Evolutionary conservation across 2,329 filamentous ascomycete genomes (phyloP), one percentile per base, ranked within the genome.

Genomic region (Lasiodiplodia citricola): DNA sequence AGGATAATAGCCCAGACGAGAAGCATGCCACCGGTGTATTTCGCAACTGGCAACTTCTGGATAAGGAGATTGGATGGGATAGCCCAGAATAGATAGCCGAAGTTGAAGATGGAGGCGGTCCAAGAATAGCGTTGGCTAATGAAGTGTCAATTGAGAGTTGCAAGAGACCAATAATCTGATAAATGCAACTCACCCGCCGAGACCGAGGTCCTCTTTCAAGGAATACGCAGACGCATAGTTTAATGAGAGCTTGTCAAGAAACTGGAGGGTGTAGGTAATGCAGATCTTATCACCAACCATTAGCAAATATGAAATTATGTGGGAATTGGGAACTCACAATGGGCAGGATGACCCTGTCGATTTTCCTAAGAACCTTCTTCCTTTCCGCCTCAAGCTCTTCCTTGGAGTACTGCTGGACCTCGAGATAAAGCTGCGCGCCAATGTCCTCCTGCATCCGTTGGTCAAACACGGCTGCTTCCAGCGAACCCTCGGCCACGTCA

Each of bases 331-430:
- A 14, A 47, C 74, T 62, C 68, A 83, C 81, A 72, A 84, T 82
- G 8, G 83, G 83, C 78, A 84, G 79, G 47, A 85, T 81, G 14
- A 83, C 78, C 77, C 79, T 80, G 69, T 84, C 83, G 21, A 85
- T 77, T 70, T 84, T 82, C 60, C 77, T 75, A 35, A 82, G 71
- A 4, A 84, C 82, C 18, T 78, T 70, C 18, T 77, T 78, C 4
- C 81, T 76, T 70, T 85, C 82, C 1, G 73, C 75, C 64, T 83
- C 80, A 13, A 85, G 72, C 71, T 84, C 82, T 73, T 83, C 80
- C 21, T 77, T 71, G 0, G 80, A 79, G 44, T 83, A 79, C 47
- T 83, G 80, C 41, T 78, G 78, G 3, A 80, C 80, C 73, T 84
- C 82, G 10, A 80, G 76, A 67, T 81, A 84, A n/a, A 84, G 73